Evolutionary conservation across 2,329 filamentous ascomycete genomes (phyloP).

Genomic region (Claviceps paspali): DNA sequence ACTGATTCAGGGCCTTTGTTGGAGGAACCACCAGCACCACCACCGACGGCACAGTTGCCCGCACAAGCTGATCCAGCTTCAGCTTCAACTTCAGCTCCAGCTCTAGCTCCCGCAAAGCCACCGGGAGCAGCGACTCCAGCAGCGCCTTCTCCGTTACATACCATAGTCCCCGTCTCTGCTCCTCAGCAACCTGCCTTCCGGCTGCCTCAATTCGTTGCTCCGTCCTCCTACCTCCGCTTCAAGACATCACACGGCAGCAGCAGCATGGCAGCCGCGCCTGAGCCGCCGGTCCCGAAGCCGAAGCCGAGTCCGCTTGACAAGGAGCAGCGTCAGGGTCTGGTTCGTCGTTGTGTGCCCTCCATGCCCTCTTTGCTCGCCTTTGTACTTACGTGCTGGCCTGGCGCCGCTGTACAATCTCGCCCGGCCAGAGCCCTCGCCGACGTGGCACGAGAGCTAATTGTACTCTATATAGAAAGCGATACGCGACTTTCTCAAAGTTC

Average conservation of each 20-base stretch:
- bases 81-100: too few species aligned
- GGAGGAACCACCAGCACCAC: conserved; percentile 2
- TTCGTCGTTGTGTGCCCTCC: conserved; percentile 17
- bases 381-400: not conserved
- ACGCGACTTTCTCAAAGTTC: conserved; percentile 87
- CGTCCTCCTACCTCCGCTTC: conserved; percentile 40
- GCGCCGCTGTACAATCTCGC: not conserved
- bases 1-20: conserved; percentile 4
- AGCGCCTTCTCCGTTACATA: not conserved
- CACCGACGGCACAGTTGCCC: conserved; percentile 1
- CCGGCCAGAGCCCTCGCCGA: not conserved
- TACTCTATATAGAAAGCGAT: conserved; percentile 58
- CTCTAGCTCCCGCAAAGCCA: not conserved
- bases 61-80: not conserved
- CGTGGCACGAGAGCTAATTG: conserved; percentile 6
- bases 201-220: conserved; percentile 42
- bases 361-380: not conserved
- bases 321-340: conserved; percentile 66
- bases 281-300: conserved; percentile 7
- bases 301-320: conserved; percentile 48
- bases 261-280: conserved; percentile 17
- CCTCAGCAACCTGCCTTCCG: conserved; percentile 9
- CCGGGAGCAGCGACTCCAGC: not conserved
- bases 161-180: conserved; percentile 1
- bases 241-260: conserved; percentile 19